phyloP scores from a whole-genome alignment of 148 eudicot species.

The Chenopodium quinoa region DNA sequence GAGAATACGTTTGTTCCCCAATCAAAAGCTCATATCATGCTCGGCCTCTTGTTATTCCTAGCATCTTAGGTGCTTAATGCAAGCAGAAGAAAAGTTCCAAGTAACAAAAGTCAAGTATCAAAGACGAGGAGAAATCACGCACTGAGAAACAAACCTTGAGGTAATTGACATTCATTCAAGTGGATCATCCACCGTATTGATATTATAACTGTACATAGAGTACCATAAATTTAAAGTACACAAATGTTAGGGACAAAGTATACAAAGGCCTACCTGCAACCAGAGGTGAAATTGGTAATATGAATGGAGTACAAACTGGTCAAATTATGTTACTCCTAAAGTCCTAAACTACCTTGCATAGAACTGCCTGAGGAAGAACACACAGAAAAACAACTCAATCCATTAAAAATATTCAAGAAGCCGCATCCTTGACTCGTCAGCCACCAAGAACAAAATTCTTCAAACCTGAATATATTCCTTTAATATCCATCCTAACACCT shows the following conservation, averaged over 20 bases:
- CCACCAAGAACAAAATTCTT: slow-evolving; percentile 1
- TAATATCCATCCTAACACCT: neutral
- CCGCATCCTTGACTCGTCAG: neutral
- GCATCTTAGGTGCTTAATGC: neutral
- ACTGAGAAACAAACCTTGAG: neutral
- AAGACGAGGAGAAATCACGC: too few species aligned
- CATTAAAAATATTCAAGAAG: neutral
- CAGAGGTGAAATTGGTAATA: neutral
- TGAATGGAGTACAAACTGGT: neutral
- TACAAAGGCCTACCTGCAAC: neutral
- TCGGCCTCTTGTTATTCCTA: neutral
- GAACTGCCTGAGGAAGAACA: neutral
- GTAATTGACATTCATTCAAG: neutral
- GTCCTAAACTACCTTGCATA: neutral
- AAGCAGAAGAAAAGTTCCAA: neutral
- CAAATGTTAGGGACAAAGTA: neutral
- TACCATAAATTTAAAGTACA: neutral
- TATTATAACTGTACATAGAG: slow-evolving; percentile 3
- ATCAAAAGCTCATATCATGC: neutral
- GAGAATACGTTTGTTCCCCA: neutral
- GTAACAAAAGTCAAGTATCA: neutral
- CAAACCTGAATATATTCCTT: slow-evolving; percentile 4
- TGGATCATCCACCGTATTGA: neutral
- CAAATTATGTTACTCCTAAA: neutral
- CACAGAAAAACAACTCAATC: neutral